Evolutionary conservation across 306 rosid genomes (phyloP), one percentile per base, ranked within the genome.

Genomic region (Rubus parviflorus): DNA sequence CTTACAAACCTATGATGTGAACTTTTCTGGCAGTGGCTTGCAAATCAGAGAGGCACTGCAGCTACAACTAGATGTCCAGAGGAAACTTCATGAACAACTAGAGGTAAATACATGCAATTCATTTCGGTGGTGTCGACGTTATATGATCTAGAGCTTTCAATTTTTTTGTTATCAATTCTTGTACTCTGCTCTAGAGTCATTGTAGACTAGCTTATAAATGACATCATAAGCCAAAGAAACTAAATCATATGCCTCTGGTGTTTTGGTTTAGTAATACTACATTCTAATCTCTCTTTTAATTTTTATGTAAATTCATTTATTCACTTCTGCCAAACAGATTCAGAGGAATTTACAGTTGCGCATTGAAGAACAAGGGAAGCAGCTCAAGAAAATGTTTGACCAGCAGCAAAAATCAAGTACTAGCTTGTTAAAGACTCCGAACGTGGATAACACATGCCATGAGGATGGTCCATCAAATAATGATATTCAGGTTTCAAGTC

Each of bases 1-100:
- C 62, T 40, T 22, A 38, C 76, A 25, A 67, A 16, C 11, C 75
- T 56, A 49, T 48, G 68, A 22, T 70, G 49, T 60, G 41, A 53
- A 60, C 66, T 22, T 72, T 76, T 35, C 73, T 76, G 43, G 51
- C 83, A 94, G 98, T 75, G 95, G 97, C 74, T 61, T 83, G 72
- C 97, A 94, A 82, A 84, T 94, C 68, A 94, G 46, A 78, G 98
- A 94, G 85, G 92, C 98, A 46, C 87, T 92, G 83, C 98, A 92
- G 81, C 81, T 92, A 62, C 98, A 94, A 70, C 80, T 94, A 70
- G 97, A 94, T 77, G 98, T 88, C 69, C 98, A 94, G 83, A 85
- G 89, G 86, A 88, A 85, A 46, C 98, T 94, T 65, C 98, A 92
- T 74, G 98, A 92, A 78, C 98, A 94, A 56, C 84, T 94, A 45